Conservation (phyloP, 2,329 filamentous ascomycete genomes). For the Arachnomyces sp. region DNA sequence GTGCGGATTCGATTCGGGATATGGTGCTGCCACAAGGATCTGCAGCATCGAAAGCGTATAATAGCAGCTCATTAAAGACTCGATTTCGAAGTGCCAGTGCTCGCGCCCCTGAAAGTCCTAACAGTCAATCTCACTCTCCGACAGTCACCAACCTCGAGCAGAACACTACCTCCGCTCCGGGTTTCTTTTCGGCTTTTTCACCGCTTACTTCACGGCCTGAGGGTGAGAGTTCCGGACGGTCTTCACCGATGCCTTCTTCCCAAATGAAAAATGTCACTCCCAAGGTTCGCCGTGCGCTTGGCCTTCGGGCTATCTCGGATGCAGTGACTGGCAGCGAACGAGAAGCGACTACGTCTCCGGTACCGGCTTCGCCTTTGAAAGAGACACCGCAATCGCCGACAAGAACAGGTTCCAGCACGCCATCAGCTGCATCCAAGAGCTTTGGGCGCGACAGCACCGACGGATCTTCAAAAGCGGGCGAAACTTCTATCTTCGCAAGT, state of each 20-base stretch:
- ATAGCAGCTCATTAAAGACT: constrained; percentile 45
- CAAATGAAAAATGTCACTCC: constrained; percentile 52
- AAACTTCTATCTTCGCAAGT: constrained; percentile 27
- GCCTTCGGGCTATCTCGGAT: constrained; percentile 81
- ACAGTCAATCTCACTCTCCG: constrained; percentile 40
- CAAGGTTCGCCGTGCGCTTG: constrained; percentile 53
- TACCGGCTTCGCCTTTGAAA: constrained; percentile 39
- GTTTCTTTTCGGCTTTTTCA: constrained; percentile 41
- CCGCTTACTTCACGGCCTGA: constrained; percentile 38
- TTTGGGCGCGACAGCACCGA: constrained; percentile 74
- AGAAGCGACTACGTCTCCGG: constrained; percentile 36
- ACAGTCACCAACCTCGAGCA: constrained; percentile 53
- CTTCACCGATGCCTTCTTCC: constrained; percentile 40
- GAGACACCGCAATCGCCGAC: constrained; percentile 58
- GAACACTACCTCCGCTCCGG: constrained; percentile 30
- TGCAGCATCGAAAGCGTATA: constrained; percentile 62
- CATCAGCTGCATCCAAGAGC: constrained; percentile 57
- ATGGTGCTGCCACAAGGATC: constrained; percentile 41
- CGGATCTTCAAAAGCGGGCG: constrained; percentile 42
- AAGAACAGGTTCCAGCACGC: constrained; percentile 66
- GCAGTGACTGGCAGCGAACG: constrained; percentile 50
- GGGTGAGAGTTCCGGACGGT: constrained; percentile 45
- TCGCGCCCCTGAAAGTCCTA: constrained; percentile 37
- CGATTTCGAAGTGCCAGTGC: constrained; percentile 57
- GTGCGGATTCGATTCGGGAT: constrained; percentile 66